Evolutionary conservation across 192 early-diverging fungal species (phyloP).

Genomic region (Backusella australiensis): DNA sequence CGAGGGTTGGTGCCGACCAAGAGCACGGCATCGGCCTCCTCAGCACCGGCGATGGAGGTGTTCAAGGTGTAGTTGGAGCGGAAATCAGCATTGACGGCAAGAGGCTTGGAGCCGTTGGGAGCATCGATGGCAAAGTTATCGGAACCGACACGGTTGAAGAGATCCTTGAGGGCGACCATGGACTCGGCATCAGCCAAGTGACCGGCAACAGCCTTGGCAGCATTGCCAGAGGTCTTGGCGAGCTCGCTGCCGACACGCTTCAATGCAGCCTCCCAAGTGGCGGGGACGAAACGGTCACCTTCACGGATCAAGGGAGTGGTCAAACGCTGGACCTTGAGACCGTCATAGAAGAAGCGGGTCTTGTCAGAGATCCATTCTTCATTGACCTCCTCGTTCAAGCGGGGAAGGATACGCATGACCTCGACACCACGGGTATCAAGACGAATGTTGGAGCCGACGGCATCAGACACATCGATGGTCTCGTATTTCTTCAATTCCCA

Average conservation of each 20-base stretch:
- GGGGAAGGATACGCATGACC: conserved; percentile 94
- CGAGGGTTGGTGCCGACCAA: conserved; percentile 95
- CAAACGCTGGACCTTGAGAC: conserved; percentile 93
- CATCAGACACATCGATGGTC: conserved; percentile 93
- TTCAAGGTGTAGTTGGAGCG: conserved; percentile 89
- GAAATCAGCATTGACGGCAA: conserved; percentile 70
- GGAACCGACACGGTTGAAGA: conserved; percentile 82
- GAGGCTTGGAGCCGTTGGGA: conserved; percentile 44
- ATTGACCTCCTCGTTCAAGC: conserved; percentile 97
- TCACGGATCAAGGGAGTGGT: conserved; percentile 87
- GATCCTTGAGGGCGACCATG: conserved; percentile 92
- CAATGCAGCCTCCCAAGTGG: conserved; percentile 88
- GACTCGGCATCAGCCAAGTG: conserved; percentile 92
- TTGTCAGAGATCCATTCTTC: conserved; percentile 99
- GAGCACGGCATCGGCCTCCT: conserved; percentile 90
- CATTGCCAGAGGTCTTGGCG: conserved; percentile 51
- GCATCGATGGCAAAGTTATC: conserved; percentile 84
- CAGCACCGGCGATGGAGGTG: conserved; percentile 80
- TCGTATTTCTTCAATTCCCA: conserved; percentile 98
- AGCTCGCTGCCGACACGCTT: conserved; percentile 65
- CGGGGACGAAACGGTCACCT: conserved; percentile 78
- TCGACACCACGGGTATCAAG: conserved; percentile 94
- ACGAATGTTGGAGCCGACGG: conserved; percentile 93
- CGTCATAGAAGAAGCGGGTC: conserved; percentile 93
- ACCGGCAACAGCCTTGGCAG: conserved; percentile 86